phyloP scores from a whole-genome alignment of 139 green algal genomes.

The Pleodorina starrii region DNA sequence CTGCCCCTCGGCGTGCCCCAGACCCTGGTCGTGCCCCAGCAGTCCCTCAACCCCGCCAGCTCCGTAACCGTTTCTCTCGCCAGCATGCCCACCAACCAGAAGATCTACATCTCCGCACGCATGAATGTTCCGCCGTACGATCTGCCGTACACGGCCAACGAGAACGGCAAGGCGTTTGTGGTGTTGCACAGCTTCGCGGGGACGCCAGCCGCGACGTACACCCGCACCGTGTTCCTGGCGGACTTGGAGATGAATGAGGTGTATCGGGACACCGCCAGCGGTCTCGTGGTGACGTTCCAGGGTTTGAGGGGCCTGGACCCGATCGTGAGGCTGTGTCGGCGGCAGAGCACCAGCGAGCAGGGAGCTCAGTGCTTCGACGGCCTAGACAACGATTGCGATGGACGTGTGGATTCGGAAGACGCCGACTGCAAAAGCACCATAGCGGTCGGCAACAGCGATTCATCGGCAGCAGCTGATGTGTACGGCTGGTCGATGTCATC shows the following conservation, averaged over 20 bases:
- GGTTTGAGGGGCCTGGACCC: not conserved
- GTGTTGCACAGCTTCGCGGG: conserved; percentile 12
- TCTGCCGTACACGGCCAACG: not conserved
- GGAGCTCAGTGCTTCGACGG: not conserved
- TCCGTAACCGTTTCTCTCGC: not conserved
- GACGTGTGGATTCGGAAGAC: not conserved
- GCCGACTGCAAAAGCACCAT: not conserved
- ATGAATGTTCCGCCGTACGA: conserved; percentile 18
- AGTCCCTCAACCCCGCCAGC: not conserved
- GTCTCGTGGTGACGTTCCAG: not conserved
- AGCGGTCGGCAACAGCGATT: too few species aligned
- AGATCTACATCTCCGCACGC: conserved; percentile 4
- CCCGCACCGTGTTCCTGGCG: not conserved
- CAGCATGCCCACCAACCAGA: not conserved
- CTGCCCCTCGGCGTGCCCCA: not conserved
- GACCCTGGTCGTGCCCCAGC: not conserved
- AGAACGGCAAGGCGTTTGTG: not conserved
- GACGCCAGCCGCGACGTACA: not conserved
- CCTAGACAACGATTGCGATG: conserved; percentile 38
- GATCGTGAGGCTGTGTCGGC: not conserved
- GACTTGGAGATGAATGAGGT: not conserved
- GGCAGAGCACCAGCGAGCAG: not conserved
- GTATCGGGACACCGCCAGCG: not conserved
- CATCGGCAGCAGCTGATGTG: too few species aligned
- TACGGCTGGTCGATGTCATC: too few species aligned